Base-by-base conservation (phyloP, 805 yeast genomes). In the Candida methanosorbosa region DNA sequence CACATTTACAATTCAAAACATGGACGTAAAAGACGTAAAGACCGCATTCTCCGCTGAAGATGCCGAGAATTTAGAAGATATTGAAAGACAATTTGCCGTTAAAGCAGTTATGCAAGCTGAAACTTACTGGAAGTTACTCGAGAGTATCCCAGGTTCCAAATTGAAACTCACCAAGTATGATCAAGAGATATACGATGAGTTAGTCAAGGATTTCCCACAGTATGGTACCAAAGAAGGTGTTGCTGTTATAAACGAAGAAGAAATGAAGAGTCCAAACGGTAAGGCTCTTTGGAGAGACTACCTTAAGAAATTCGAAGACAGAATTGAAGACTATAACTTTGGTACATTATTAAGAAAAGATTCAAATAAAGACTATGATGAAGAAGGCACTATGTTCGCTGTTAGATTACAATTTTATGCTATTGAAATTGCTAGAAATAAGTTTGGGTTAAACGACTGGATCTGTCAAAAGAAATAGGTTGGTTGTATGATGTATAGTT, bases 11-110 rank as follows among this genome's bases (percentile, higher is more conserved):
- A 18, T 11, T n/a, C 32, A 16, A 19, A 13, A 13, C 9, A 12
- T 29, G 11, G 18, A 9, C 16, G 11, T 13, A 27, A 27, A 13
- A 27, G 12, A 13, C 16, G 11, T 27, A 27, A 13, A 27, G 12
- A 15, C 29, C 11, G 6, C 33, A 38, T 85, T 86, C 54, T 74
- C 81, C 50, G 88, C 98, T 15, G 95, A 92, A 52, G 72, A 69
- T 39, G 97, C 98, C 30, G 96, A 92, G 41, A 92, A 92, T 66
- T 68, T 85, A 49, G 97, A 90, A 61, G 95, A 86, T 50, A 86
- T 92, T 52, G 98, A 92, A 62, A 86, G 78, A 70, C 97, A 92
- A 65, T 92, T 92, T 54, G 97, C 98, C 28, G 98, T 92, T 39
- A 85, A 82, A 61, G 98, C 97, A 5, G 98, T 92, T 14, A 78